Conservation (phyloP, 768 basidiomycete species). For the Kwoniella pini region DNA sequence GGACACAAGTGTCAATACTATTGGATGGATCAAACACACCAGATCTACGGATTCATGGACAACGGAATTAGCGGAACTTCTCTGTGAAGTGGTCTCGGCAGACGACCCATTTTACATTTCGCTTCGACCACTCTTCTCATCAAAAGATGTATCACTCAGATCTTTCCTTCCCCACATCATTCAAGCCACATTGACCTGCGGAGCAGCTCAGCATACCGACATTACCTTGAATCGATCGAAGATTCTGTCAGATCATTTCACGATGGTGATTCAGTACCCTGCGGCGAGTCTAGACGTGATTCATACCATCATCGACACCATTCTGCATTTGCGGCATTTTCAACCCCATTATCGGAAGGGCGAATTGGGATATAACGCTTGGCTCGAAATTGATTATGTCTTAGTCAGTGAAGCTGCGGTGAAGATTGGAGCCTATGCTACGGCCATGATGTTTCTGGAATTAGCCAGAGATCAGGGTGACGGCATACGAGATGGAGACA, state of each 20-base stretch:
- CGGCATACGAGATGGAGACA: constrained; percentile 10
- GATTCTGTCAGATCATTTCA: constrained; percentile 63
- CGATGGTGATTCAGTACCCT: constrained; percentile 59
- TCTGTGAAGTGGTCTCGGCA: constrained; percentile 27
- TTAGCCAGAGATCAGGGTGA: constrained; percentile 63
- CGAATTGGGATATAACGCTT: constrained; percentile 56
- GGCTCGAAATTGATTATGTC: constrained; percentile 76
- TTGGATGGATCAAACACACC: constrained; percentile 10
- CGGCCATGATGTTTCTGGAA: constrained; percentile 85
- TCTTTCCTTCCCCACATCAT: constrained; percentile 73
- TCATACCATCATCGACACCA: constrained; percentile 65
- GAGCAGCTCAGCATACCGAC: constrained; percentile 3
- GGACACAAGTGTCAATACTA: background rate
- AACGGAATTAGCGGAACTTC: constrained; percentile 17
- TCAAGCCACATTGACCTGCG: constrained; percentile 62
- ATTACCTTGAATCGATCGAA: background rate
- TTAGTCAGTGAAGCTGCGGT: constrained; percentile 74
- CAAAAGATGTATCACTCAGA: constrained; percentile 64
- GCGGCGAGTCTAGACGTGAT: constrained; percentile 58
- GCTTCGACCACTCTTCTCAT: constrained; percentile 63
- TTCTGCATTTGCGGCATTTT: constrained; percentile 79
- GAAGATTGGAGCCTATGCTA: constrained; percentile 78
- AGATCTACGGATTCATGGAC: constrained; percentile 14
- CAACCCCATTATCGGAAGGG: constrained; percentile 54
- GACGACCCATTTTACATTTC: constrained; percentile 68